Evolutionary conservation across 1,139 yeast genomes (phyloP).

Genomic region (Pichia sp.): DNA sequence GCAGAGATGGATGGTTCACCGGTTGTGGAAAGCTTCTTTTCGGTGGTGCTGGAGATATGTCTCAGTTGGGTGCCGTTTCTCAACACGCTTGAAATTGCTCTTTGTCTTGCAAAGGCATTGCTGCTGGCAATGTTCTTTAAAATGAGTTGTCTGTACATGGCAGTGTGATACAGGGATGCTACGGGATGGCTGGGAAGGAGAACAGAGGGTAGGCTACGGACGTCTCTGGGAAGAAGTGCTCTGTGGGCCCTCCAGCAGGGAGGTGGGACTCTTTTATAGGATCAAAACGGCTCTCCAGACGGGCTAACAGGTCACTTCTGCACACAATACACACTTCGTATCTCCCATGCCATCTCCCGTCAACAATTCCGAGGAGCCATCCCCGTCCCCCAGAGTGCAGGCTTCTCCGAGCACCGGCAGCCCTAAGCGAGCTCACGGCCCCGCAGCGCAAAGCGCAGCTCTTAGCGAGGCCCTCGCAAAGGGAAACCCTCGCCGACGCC

Average conservation of each 20-base stretch:
- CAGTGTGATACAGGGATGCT: too few relatives aligned
- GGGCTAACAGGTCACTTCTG: too few relatives aligned
- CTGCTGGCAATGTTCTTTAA: background rate
- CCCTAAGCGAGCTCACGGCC: conserved; percentile 6
- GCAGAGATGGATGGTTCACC: background rate
- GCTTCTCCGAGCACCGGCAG: background rate
- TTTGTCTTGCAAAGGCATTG: background rate
- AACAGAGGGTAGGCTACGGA: too few relatives aligned
- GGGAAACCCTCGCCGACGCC: conserved; percentile 5
- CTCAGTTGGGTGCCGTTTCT: background rate
- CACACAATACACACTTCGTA: too few relatives aligned
- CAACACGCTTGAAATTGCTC: background rate
- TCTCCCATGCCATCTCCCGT: too few relatives aligned
- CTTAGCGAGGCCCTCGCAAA: background rate
- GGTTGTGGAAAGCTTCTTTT: conserved; percentile 2
- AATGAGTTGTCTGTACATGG: conserved; percentile 4
- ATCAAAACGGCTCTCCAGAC: too few relatives aligned
- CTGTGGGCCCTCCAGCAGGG: too few relatives aligned
- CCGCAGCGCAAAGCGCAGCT: background rate
- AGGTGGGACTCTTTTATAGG: too few relatives aligned
- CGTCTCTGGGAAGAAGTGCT: too few relatives aligned
- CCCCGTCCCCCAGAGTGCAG: background rate
- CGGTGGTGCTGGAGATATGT: conserved; percentile 13
- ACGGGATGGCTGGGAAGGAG: too few relatives aligned
- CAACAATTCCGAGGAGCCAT: too few relatives aligned